phyloP scores from a whole-genome alignment of 2,329 filamentous ascomycete genomes.

The Ophiostoma ulmi region DNA sequence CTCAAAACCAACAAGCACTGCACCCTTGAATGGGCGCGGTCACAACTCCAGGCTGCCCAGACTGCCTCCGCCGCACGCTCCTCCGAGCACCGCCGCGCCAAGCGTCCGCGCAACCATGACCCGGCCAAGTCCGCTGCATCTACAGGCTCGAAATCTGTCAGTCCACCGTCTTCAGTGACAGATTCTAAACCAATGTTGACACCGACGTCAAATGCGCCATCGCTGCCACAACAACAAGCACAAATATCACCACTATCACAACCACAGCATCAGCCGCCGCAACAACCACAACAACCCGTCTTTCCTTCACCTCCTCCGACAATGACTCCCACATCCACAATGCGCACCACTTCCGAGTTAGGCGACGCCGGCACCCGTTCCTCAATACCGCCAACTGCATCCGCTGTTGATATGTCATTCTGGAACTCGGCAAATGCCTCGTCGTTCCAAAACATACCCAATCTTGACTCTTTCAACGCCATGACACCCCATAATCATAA shows the following conservation, averaged over 20 bases:
- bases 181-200: neutral
- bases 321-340: conserved; percentile 19
- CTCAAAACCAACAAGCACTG: conserved; percentile 29
- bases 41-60: conserved; percentile 26
- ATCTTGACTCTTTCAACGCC: conserved; percentile 16
- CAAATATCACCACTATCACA: neutral
- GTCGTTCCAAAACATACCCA: conserved; percentile 16
- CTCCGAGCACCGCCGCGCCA: conserved; percentile 21
- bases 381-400: neutral
- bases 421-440: conserved; percentile 5
- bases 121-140: neutral
- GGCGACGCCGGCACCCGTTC: neutral
- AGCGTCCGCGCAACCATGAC: conserved; percentile 20
- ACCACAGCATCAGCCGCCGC: neutral
- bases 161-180: neutral
- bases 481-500: neutral
- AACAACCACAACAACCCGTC: neutral
- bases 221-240: neutral
- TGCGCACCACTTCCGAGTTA: conserved; percentile 18
- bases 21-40: conserved; percentile 30
- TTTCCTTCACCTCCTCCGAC: conserved; percentile 18
- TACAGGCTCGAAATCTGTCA: neutral
- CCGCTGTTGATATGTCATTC: conserved; percentile 19
- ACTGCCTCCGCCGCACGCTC: conserved; percentile 14
- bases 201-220: neutral